Base-by-base conservation (phyloP, 1,284 basidiomycete genomes). In the Marasmius tenuissimus region DNA sequence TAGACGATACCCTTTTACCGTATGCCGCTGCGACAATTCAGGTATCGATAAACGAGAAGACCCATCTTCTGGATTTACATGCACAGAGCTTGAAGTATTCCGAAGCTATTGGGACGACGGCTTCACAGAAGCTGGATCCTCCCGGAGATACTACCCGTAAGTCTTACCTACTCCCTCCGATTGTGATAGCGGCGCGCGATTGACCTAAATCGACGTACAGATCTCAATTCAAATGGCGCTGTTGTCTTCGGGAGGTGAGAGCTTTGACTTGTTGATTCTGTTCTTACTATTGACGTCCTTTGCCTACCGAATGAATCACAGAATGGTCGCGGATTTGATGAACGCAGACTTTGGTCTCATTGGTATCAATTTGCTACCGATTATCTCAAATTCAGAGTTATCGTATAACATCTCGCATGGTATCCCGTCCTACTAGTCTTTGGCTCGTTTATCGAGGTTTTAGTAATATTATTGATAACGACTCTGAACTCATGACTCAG, bases 341-440 rank as follows among this genome's bases (percentile, higher is more conserved):
- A 38, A 37, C 16, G 6, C 11, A 35, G 16, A 54, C 35, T 54
- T 37, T n/a, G 52, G 52, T 9, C 34, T 54, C 37, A 14, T 54
- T 35, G 52, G 34, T 7, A 37, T 54, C 34, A 54, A 54, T 35
- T 37, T 54, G n/a, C 18, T 54, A 6, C 52, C 34, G 27, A 37
- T 54, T 18, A 8, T 54, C 9, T 35, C 52, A 9, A 54, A 54
- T 18, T 14, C n/a, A 4, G 52, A 37, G 16, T 18, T 54, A 14
- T 54, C 52, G 34, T 54, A 37, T 35, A 54, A 54, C 34, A 54
- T 54, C 16, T 54, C 52, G n/a, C 52, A 51, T 37, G 52, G 52
- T 37, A 54, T 54, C 34, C 27, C 52, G 7, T 54, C 52, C 1
- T 54, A 54, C 52, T 37, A 18, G 27, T 49, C 12, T 2, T 27